Percentiles rank a stretch among this genome's conserved stretches.
Conservation (phyloP, 495 filamentous ascomycete genomes). For the Haplographium delicatum region DNA sequence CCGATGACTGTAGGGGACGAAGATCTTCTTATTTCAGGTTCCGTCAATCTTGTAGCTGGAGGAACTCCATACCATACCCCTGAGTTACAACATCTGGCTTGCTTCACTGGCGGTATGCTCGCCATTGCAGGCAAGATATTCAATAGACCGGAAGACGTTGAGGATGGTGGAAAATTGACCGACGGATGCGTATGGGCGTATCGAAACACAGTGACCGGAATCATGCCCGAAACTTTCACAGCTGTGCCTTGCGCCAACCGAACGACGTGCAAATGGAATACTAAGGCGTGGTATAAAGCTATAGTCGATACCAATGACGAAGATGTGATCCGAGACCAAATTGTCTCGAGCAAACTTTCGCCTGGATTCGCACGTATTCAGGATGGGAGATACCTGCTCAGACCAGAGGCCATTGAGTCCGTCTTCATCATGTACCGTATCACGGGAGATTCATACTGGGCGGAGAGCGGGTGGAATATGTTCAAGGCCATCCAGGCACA, state of each 20-base stretch:
- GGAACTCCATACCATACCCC: conserved; percentile 42
- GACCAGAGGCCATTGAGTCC: conserved; percentile 62
- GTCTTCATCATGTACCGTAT: conserved; percentile 57
- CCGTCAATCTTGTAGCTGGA: conserved; percentile 30
- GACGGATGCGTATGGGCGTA: conserved; percentile 96
- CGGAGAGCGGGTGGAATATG: conserved; percentile 57
- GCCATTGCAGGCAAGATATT: conserved; percentile 79
- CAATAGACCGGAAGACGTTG: conserved; percentile 59
- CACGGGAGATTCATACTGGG: conserved; percentile 48
- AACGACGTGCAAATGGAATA: conserved; percentile 70
- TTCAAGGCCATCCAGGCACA: conserved; percentile 41
- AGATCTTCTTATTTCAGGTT: conserved; percentile 71
- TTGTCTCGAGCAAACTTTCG: conserved; percentile 8
- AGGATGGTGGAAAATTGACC: conserved; percentile 74
- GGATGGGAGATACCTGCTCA: conserved; percentile 25
- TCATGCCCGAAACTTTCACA: conserved; percentile 73
- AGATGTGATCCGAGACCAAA: conserved; percentile 1
- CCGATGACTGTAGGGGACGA: conserved; percentile 73
- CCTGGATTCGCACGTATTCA: conserved; percentile 17
- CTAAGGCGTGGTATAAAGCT: conserved; percentile 48
- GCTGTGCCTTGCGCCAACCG: conserved; percentile 64
- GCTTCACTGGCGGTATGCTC: conserved; percentile 91
- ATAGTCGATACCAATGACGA: conserved; percentile 40
- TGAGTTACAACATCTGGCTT: conserved; percentile 51
- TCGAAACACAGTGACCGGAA: conserved; percentile 65